These are phyloP conservation scores for Coffea eugenioides DNA, from an alignment of 257 asterid species.

Conservation along the genomic window DNA sequence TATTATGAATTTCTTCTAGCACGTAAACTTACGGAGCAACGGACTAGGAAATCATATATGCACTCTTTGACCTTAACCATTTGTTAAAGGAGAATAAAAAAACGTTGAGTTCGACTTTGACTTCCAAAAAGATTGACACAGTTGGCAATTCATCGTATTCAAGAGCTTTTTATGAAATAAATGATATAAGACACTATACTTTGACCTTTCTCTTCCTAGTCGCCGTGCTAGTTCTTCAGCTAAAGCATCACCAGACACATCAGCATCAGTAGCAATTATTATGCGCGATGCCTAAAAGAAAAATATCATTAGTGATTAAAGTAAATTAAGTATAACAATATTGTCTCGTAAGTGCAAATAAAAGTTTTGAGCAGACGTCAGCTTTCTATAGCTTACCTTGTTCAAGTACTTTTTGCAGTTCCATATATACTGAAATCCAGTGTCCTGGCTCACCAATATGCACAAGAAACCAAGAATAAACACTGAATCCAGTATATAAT, in stretches of 20 bases:
- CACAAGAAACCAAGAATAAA: neutral
- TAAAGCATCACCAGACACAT: slow-evolving; percentile 68
- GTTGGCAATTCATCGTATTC: neutral
- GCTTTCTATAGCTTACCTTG: slow-evolving; percentile 40
- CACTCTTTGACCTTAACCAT: neutral
- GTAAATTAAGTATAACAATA: neutral
- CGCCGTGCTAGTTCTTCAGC: slow-evolving; percentile 84
- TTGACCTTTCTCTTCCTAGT: slow-evolving; percentile 67
- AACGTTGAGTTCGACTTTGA: neutral
- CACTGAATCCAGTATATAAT: neutral
- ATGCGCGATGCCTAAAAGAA: slow-evolving; percentile 53
- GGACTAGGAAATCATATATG: neutral
- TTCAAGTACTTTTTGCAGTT: slow-evolving; percentile 60
- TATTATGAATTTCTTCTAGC: neutral
- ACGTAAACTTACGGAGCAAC: neutral
- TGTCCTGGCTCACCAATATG: slow-evolving; percentile 43
- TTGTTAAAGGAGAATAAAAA: neutral
- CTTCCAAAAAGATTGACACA: neutral
- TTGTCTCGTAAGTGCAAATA: neutral
- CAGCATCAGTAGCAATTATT: slow-evolving; percentile 73
- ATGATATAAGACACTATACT: neutral
- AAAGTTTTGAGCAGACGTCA: neutral
- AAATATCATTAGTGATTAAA: neutral
- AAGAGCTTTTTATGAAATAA: neutral
- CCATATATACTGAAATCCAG: slow-evolving; percentile 64